Evolutionary conservation across 768 basidiomycete genomes (phyloP), one percentile per base, ranked within the genome.

Genomic region (Strobilomyces echinocephalus): DNA sequence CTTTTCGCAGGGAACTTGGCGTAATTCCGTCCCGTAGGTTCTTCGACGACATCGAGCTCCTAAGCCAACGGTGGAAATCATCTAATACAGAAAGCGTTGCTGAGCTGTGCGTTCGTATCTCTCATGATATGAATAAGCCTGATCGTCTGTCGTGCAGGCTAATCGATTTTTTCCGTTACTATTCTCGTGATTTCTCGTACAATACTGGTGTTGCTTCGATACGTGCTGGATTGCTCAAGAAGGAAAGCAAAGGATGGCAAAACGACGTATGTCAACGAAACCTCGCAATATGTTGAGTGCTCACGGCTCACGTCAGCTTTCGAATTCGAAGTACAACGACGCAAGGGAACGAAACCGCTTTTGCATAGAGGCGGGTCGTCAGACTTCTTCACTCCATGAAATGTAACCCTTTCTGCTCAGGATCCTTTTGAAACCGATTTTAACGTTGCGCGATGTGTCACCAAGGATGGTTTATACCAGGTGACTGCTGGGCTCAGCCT

Each of bases 161-260:
- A 71, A 91, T 97, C 66, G 95, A 97, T 70, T 97, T 99, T 72
- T 99, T 95, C 80, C 88, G 88, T 62, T 97, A 93, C 70, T 99
- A 88, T 74, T 86, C 92, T 46, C 86, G 92, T 54, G 93, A 95
- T 68, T 99, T 97, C 73, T 74, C 79, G 46, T 99, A 95, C 74
- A 91, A 88, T 69, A 87, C 85, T 55, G 87, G 89, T 46, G 94
- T 97, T 48, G 86, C 90, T 49, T 95, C 92, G 41, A 93, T 99
- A 64, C 79, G 94, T 61, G 84, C 84, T 46, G 95, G 95, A 18
- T 74, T 91, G 10, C 65, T 98, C 60, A 90, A 87, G 73, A 98
- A 98, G 69, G 88, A 93, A 18, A 77, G 73, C 61, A 97, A 98
- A 68, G 95, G 95, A 12, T 98, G 95, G 95, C 85, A 89, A 66